A percentile compares a stretch with the other conserved stretches of the same genome.
phyloP scores from a whole-genome alignment of 202 grass and related monocot genomes.

The Miscanthus sacchariflorus region DNA sequence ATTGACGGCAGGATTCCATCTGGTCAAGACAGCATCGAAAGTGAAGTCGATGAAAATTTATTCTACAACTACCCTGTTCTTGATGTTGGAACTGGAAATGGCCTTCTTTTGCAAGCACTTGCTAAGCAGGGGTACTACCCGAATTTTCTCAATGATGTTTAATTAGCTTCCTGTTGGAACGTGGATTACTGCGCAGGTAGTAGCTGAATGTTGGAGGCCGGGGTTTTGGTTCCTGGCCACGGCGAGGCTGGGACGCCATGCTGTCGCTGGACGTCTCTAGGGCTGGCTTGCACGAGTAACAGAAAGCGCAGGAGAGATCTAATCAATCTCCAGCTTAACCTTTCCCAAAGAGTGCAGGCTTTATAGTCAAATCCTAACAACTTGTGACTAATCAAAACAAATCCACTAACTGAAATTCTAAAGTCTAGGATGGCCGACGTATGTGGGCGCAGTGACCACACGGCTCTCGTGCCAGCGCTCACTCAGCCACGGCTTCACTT shows the following conservation, averaged over 20 bases:
- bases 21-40: constrained; percentile 38
- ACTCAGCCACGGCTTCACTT: not conserved
- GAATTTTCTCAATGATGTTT: constrained; percentile 25
- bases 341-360: too few species aligned
- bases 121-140: constrained; percentile 80
- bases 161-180: not conserved
- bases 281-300: too few species aligned
- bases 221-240: not conserved
- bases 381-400: not conserved
- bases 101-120: constrained; percentile 87
- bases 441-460: not conserved
- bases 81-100: constrained; percentile 95
- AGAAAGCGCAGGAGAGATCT: not conserved
- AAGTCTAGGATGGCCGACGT: not conserved
- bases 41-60: constrained; percentile 58
- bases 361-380: not conserved
- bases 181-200: not conserved
- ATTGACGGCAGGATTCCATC: constrained; percentile 36
- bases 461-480: not conserved
- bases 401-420: not conserved
- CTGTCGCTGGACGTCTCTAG: not conserved
- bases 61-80: constrained; percentile 76
- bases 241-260: not conserved
- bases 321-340: not conserved
- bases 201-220: not conserved